Conservation (phyloP, 805 yeast genomes). For the Candida michaelii region DNA sequence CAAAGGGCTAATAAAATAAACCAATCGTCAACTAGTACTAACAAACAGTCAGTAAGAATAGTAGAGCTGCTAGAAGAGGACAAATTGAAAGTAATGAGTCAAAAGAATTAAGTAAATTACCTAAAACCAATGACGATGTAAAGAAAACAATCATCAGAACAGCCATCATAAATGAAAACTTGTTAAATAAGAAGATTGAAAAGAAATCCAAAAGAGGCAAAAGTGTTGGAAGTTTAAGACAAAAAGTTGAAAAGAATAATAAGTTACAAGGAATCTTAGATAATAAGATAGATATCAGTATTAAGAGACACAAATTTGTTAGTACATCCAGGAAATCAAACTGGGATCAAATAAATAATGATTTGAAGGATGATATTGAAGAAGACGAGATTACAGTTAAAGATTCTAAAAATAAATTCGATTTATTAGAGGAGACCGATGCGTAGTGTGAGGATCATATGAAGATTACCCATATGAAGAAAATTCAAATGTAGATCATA, state of each 20-base stretch:
- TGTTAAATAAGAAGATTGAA: slow-evolving; percentile 56
- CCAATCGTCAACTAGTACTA: slow-evolving; percentile 1
- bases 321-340: slow-evolving; percentile 64
- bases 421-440: slow-evolving; percentile 39
- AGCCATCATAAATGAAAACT: slow-evolving; percentile 61
- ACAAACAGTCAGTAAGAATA: slow-evolving; percentile 55
- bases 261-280: slow-evolving; percentile 55
- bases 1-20: too few species aligned
- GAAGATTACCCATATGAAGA: too few species aligned
- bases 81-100: slow-evolving; percentile 46
- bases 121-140: slow-evolving; percentile 61
- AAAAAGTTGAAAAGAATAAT: slow-evolving; percentile 48
- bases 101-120: slow-evolving; percentile 49
- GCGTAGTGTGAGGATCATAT: slow-evolving; percentile 18
- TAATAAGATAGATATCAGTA: slow-evolving; percentile 63
- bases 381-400: slow-evolving; percentile 35
- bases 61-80: slow-evolving; percentile 79
- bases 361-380: slow-evolving; percentile 26
- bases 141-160: slow-evolving; percentile 67
- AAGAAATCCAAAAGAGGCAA: slow-evolving; percentile 31
- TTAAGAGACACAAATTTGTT: slow-evolving; percentile 61
- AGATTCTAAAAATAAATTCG: slow-evolving; percentile 20
- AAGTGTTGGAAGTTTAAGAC: slow-evolving; percentile 32
- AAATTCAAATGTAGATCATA: too few species aligned
- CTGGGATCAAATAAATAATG: slow-evolving; percentile 61